Evolutionary conservation across 2,329 filamentous ascomycete genomes (phyloP), one percentile per base, ranked within the genome.

Genomic region (Pseudogymnoascus sp.): DNA sequence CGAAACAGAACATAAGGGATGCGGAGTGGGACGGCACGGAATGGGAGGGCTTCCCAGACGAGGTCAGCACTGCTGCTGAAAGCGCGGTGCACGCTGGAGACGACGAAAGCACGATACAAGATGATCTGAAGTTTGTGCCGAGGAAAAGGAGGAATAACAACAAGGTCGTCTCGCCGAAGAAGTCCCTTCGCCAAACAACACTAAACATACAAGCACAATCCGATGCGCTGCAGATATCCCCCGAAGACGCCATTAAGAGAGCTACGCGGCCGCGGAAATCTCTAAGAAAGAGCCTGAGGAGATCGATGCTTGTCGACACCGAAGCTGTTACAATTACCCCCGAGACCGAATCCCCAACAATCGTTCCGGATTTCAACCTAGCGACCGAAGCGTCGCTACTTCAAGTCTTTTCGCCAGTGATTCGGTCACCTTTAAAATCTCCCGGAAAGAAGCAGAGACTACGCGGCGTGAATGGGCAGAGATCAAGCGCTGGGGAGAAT

Each of bases 1-100:
- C 73, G 46, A 71, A 76, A 64, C 72, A 74, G 10, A 69, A 69
- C 37, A 77, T 72, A 63, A 69, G 69, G 4, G 69, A 72, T 31
- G 72, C 70, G 37, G 63, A 60, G 19, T 78, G 75, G 69, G 71
- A 70, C 66, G 37, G 61, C 62, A 62, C 63, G 26, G 26, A 28
- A 16, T 14, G 41, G 56, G n/a, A 61, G 8, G 22, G 16, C 35
- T 31, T 66, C 40, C 16, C 59, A 56, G 59, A 62, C 16, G 38
- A 61, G 11, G 14, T 43, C 14, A 43, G 12, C 19, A 33, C 22
- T 28, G 61, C 26, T 46, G 38, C 14, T 50, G 22, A 38, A 26
- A n/a, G 35, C 10, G 28, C 61, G 4, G 19, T 40, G 38, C 50
- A 35, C 4, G 41, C 60, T 40, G 61, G 26, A 2, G 53, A 41